These are phyloP conservation scores for Phanerodontia chrysosporium DNA, from an alignment of 768 basidiomycete genomes.

Conservation along the genomic window DNA sequence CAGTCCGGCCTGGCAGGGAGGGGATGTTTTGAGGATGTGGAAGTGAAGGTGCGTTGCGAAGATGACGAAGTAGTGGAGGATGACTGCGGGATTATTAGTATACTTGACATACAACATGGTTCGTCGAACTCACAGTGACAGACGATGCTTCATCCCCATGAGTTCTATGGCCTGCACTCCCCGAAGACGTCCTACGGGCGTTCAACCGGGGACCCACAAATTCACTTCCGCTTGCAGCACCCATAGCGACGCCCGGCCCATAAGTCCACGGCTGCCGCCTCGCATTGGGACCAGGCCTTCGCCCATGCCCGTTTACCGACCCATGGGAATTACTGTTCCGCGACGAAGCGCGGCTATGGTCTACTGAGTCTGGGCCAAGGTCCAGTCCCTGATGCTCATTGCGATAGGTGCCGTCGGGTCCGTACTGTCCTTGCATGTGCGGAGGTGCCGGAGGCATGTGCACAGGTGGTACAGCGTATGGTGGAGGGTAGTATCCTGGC, in stretches of 20 bases:
- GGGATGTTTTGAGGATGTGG: slow-evolving; percentile 74
- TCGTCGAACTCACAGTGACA: slow-evolving; percentile 56
- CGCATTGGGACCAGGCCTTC: slow-evolving; percentile 24
- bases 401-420: background rate
- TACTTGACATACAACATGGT: background rate
- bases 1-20: slow-evolving; percentile 83
- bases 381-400: slow-evolving; percentile 24
- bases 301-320: slow-evolving; percentile 12
- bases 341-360: slow-evolving; percentile 30
- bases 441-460: slow-evolving; percentile 28
- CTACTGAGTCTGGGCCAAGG: slow-evolving; percentile 20
- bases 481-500: slow-evolving; percentile 16
- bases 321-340: slow-evolving; percentile 30
- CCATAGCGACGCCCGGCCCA: slow-evolving; percentile 54
- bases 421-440: slow-evolving; percentile 16
- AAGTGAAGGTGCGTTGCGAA: slow-evolving; percentile 72
- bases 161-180: slow-evolving; percentile 49
- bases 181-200: slow-evolving; percentile 47
- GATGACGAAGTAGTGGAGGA: slow-evolving; percentile 78
- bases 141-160: slow-evolving; percentile 75
- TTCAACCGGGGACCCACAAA: slow-evolving; percentile 65
- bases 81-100: slow-evolving; percentile 39
- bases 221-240: slow-evolving; percentile 28
- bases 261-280: slow-evolving; percentile 54
- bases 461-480: slow-evolving; percentile 15